Base-by-base conservation (phyloP, 1,139 yeast species). In the Petasospora rhodanensis region DNA sequence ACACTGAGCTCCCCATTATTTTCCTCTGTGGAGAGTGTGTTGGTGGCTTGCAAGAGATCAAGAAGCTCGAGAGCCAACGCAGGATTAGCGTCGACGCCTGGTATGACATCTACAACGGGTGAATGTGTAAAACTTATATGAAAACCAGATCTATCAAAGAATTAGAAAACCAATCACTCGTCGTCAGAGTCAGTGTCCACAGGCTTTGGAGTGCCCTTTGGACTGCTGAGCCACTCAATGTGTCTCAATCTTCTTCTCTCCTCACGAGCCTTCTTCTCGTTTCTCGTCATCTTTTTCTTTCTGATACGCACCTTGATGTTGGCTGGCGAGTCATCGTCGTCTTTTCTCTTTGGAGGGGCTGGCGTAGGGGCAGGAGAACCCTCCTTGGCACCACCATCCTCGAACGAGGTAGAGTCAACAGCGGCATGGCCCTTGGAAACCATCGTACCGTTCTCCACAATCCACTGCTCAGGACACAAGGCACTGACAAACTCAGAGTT, bases 381-480 rank as follows among this genome's bases (percentile, higher is more conserved):
- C 33, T 66, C 56, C 24, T 51, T 56, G 37, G 68, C 68, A 45
- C 77, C 81, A 46, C 73, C 75, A 57, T 85, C 95, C 58, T 83
- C 96, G 50, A 89, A 89, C 57, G 95, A 73, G 32, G 76, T 70
- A 40, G 70, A 65, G 51, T 86, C 95, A 40, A 89, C 80, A 28
- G 75, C 81, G 22, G 78, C 75, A 41, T 73, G 73, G 41, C 95
- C 95, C 67, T 80, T 85, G 52, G 82, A 87, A 18, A 83, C 80
- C 63, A 91, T 80, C 43, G 73, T 73, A 57, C 98, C 98, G 54
- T 89, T 83, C 58, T 86, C 95, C 38, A 91, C 95, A 52, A 83
- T 78, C 98, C 98, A 91, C 64, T 89, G 96, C 66, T 91, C 98
- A 26, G 97, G 97, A 61, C 97, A 89, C 51, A 91, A 66, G 3